Base-by-base conservation (phyloP, 805 yeast species). In the Naumovozyma dairenensis region DNA sequence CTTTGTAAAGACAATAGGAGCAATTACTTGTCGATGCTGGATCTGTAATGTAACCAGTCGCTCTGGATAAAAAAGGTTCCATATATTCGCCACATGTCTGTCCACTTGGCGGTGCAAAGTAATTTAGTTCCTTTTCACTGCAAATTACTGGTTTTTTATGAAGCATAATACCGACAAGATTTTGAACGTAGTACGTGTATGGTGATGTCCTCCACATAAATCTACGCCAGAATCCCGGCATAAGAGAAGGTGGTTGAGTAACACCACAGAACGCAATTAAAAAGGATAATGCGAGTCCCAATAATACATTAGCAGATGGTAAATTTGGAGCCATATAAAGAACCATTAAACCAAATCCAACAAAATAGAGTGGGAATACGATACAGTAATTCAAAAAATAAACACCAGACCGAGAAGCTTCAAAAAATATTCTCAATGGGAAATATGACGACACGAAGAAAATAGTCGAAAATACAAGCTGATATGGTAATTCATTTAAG, bases 1-100 rank as follows among this genome's bases (percentile, higher is more conserved):
- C 49, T 4, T 57, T 42, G 40, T 70, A 59, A n/a, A 66, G 44
- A 58, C 92, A 81, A 60, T 58, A 76, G 2, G 57, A 44, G 55
- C 89, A 81, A n/a, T 42, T 33, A 1, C 57, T 45, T 9, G 79
- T 69, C 5, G 73, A 61, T n/a, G 40, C 35, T 12, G 44, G 43
- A 29, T 51, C 39, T 6, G 31, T 16, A 13, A 55, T 35, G 25
- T 53, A 53, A 13, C 58, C 58, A 18, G 47, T 41, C n/a, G 40
- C 38, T 4, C 5, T 14, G 3, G 34, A 28, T n/a, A 53, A 33
- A 29, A 40, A 51, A 3, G 35, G 27, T 18, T 31, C 31, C 50
- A 49, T 42, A 21, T 43, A 51, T 28, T 42, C 35, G 25, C 49
- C 51, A 37, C 54, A 51, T 5, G 52, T 48, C 36, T 39, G 37